Evolutionary conservation across 2,329 filamentous ascomycete genomes (phyloP), one percentile per base, ranked within the genome.

Genomic region (Apiospora phragmitis): DNA sequence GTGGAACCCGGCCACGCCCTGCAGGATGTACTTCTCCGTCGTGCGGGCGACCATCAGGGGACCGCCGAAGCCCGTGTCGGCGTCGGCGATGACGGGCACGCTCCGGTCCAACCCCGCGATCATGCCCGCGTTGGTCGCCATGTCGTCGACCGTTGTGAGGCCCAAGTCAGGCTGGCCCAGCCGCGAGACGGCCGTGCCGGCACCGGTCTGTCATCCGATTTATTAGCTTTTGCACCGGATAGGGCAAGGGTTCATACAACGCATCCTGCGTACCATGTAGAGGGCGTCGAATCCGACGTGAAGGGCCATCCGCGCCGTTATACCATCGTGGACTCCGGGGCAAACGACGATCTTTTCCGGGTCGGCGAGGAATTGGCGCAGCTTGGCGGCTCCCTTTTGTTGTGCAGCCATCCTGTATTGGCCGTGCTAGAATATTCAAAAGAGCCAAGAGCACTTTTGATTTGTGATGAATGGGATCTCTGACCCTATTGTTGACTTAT

Each of bases 311-410:
- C 90, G 84, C 0, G 91, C 90, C 2, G 89, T 89, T 69, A 92
- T 85, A 16, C 91, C 91, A 82, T 93, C 91, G 76, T 92, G 92
- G 2, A 93, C 90, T 42, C 91, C 90, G 0, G 90, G 90, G 68
- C 87, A 89, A 3, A 91, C 84, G 49, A 92, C 75, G 62, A 86
- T 80, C 66, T 82, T 80, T 41, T 80, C 76, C 18, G 79, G 75
- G 24, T 83, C 79, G 1, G 77, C 75, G 18, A 87, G 76, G 68
- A 82, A 80, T 62, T 81, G 76, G 65, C 84, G 81, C 55, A 86
- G 82, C 73, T 78, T 80, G 24, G 80, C 77, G 55, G 78, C 79
- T 73, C 77, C n/a, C 72, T 69, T 71, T 18, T 68, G 45, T 21
- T 72, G 65, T 67, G 62, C 69, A 32, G 29, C 29, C 42, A 67